These are phyloP conservation scores for Moricandia arvensis DNA, from an alignment of 345 rosid species.

Conservation along the genomic window DNA sequence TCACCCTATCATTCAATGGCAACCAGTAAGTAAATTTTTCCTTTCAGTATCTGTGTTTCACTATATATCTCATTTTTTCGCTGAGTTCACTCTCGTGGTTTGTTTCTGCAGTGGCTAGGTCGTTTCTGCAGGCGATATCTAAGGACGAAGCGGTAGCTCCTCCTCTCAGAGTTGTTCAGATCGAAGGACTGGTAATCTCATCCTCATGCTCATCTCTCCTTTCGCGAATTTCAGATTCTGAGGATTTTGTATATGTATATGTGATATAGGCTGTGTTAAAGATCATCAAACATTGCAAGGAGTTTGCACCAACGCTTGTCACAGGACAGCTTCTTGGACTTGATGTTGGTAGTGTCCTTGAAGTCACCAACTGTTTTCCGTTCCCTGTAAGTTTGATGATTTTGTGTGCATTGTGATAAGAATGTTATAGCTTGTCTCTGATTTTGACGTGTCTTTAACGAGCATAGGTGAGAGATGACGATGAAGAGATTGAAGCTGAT, in stretches of 20 bases:
- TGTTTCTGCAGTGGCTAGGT: slow-evolving; percentile 50
- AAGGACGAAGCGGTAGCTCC: slow-evolving; percentile 80
- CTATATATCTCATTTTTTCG: not conserved
- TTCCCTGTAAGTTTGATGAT: slow-evolving; percentile 60
- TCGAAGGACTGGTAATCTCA: slow-evolving; percentile 80
- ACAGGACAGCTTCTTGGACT: slow-evolving; percentile 98
- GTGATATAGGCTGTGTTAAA: slow-evolving; percentile 76
- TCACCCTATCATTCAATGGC: slow-evolving; percentile 26
- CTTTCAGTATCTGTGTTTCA: not conserved
- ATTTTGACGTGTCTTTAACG: slow-evolving; percentile 6
- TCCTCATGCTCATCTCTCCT: not conserved
- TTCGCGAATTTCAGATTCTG: not conserved
- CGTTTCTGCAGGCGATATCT: slow-evolving; percentile 80
- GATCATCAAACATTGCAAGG: slow-evolving; percentile 97
- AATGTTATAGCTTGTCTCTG: not conserved
- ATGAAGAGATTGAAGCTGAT: slow-evolving; percentile 97
- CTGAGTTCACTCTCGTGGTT: not conserved
- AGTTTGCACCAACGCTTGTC: slow-evolving; percentile 88
- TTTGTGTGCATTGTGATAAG: not conserved
- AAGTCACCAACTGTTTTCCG: slow-evolving; percentile 98
- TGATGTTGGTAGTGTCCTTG: slow-evolving; percentile 98
- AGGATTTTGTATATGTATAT: not conserved
- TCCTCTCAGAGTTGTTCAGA: slow-evolving; percentile 95
- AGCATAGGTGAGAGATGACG: slow-evolving; percentile 74
- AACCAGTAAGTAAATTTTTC: slow-evolving; percentile 19